These are phyloP conservation scores for Mycosphaerella arachidis DNA, from an alignment of 2,329 filamentous ascomycete species.

Conservation along the genomic window DNA sequence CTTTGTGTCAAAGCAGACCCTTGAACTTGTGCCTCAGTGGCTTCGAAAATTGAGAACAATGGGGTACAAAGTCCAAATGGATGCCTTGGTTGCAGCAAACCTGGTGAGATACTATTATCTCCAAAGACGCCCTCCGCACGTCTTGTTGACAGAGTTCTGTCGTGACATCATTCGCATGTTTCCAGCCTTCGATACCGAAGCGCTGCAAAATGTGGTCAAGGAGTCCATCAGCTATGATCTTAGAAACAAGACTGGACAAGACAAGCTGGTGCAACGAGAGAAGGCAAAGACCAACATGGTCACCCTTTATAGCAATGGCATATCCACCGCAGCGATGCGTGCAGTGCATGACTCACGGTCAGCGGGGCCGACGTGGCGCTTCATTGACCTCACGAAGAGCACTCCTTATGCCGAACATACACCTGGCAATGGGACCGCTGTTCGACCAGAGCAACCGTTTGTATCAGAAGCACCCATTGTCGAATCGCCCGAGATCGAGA, in stretches of 20 bases:
- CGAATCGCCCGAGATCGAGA: too few relatives aligned
- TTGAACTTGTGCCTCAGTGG: conserved; percentile 26
- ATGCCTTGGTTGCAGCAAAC: conserved; percentile 14
- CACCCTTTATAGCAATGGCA: neutral
- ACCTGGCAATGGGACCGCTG: too few relatives aligned
- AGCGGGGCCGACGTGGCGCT: too few relatives aligned
- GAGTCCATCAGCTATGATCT: conserved; percentile 28
- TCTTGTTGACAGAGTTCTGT: conserved; percentile 26
- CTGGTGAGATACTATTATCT: conserved; percentile 27
- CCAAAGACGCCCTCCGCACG: conserved; percentile 25
- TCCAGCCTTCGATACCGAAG: conserved; percentile 17
- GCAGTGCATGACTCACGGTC: too few relatives aligned
- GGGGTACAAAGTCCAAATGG: conserved; percentile 17
- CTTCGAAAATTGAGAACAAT: conserved; percentile 15
- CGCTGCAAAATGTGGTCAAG: conserved; percentile 20
- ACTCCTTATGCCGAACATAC: too few relatives aligned
- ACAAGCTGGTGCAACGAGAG: neutral
- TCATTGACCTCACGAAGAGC: too few relatives aligned
- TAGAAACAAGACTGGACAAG: conserved; percentile 12
- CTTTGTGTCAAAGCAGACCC: conserved; percentile 18
- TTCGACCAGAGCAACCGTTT: too few relatives aligned
- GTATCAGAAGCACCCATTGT: too few relatives aligned
- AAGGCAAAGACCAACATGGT: conserved; percentile 6
- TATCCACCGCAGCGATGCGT: neutral
- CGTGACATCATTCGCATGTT: conserved; percentile 15